Base-by-base conservation (phyloP, 176 grass and related monocot genomes). In the Poa annua region DNA sequence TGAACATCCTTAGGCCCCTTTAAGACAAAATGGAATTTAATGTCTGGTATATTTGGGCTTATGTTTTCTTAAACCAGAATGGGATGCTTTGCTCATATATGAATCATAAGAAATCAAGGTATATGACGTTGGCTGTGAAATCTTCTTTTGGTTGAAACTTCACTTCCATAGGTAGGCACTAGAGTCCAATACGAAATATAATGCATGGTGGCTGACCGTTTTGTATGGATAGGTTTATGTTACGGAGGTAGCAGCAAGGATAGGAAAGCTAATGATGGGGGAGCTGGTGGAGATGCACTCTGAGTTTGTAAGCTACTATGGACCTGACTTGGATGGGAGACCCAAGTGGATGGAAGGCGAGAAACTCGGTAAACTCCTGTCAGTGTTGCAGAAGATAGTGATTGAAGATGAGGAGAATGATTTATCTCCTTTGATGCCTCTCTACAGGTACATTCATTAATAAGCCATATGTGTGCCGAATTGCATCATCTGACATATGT, bases 261-360 rank as follows among this genome's bases (percentile, higher is more conserved):
- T 95, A 5, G 96, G 96, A 49, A 86, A 83, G 61, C 85, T 95
- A 47, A 89, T 95, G 92, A 98, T 93, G 92, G 81, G 55, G 22
- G 96, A 98, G 39, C 77, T 98, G n/a, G 82, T 95, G 61, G 87
- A 71, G 48, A 93, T 98, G 90, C 88, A 93, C 29, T 35, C 35
- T 19, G 92, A 95, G 38, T 91, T 91, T 80, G 75, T 93, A 68
- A 86, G 83, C 52, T 98, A 80, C 75, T 95, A 95, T 85, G 96
- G 96, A 32, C 87, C 89, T 53, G 87, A 88, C 33, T 49, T 14
- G 24, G 59, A 73, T 39, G 85, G 4, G 19, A 53, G 32, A 77
- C 88, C 96, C 15, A 72, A 91, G 44, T 95, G 90, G 95, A 95
- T 89, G 95, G 88, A 91, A 79, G 84, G 90, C 72, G 89, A 92